These are phyloP conservation scores for Pholiota microspora DNA, from an alignment of 768 basidiomycete genomes.

Conservation along the genomic window DNA sequence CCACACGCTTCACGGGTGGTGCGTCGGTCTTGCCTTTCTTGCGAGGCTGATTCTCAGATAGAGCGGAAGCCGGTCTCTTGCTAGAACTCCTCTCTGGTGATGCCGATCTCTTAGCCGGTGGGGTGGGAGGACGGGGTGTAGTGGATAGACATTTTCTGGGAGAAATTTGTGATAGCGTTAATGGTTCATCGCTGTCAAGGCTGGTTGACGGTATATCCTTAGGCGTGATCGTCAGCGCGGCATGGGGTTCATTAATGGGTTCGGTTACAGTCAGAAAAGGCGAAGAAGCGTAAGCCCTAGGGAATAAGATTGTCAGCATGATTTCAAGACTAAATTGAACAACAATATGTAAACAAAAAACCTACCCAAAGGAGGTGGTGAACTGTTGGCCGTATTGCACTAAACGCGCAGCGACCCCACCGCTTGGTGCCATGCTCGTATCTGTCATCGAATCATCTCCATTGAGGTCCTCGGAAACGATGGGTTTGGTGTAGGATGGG, in stretches of 20 bases:
- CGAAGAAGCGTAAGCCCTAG: neutral
- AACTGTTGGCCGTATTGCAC: slow-evolving; percentile 48
- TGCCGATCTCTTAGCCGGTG: slow-evolving; percentile 20
- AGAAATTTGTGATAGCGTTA: slow-evolving; percentile 24
- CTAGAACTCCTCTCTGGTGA: slow-evolving; percentile 41
- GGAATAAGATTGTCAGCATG: slow-evolving; percentile 14
- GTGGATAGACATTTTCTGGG: slow-evolving; percentile 16
- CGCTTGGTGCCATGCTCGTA: slow-evolving; percentile 27
- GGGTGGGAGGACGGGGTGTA: slow-evolving; percentile 12
- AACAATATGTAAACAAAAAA: slow-evolving; percentile 14
- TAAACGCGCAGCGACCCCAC: slow-evolving; percentile 45
- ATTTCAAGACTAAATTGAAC: neutral
- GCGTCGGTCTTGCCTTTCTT: slow-evolving; percentile 16
- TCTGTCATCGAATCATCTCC: slow-evolving; percentile 16
- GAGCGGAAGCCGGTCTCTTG: slow-evolving; percentile 43
- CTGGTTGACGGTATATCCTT: neutral
- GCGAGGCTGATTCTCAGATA: slow-evolving; percentile 6
- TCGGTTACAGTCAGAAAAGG: neutral
- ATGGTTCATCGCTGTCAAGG: neutral
- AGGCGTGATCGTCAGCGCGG: neutral
- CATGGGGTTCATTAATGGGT: neutral
- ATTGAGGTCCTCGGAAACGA: slow-evolving; percentile 13
- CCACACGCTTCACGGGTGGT: neutral
- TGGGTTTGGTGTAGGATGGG: slow-evolving; percentile 11
- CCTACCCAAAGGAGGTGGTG: slow-evolving; percentile 43